These are phyloP conservation scores for Starmerella scarabaei DNA, from an alignment of 805 yeast species.

Conservation along the genomic window DNA sequence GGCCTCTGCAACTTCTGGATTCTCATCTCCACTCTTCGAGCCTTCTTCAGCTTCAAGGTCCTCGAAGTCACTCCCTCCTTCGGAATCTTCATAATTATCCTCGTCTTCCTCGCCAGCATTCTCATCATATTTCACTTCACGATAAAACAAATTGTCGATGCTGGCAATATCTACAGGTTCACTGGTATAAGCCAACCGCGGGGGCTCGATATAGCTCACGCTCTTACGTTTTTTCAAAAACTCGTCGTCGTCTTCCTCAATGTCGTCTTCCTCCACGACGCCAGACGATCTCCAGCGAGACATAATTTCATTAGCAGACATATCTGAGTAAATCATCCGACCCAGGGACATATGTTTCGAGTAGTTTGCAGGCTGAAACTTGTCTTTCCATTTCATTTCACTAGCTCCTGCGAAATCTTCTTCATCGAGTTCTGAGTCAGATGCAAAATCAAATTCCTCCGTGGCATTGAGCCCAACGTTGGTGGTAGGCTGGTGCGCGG, in stretches of 20 bases:
- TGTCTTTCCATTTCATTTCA: conserved; percentile 22
- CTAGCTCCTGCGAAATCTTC: conserved; percentile 24
- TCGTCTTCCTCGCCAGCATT: conserved; percentile 9
- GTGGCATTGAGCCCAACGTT: conserved; percentile 1
- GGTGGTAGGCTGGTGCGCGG: conserved; percentile 4
- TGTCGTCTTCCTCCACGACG: conserved; percentile 20
- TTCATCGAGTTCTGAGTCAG: conserved; percentile 20
- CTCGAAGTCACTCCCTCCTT: conserved; percentile 27
- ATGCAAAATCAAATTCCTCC: conserved; percentile 15
- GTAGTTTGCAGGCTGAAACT: conserved; percentile 41
- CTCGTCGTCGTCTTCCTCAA: conserved; percentile 27
- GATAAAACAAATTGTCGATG: conserved; percentile 22
- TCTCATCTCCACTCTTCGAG: conserved; percentile 15
- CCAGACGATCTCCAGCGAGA: conserved; percentile 22
- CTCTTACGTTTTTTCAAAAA: conserved; percentile 22
- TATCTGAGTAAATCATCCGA: conserved; percentile 66
- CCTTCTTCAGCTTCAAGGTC: conserved; percentile 23
- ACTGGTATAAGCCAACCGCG: conserved; percentile 21
- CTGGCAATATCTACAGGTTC: conserved; percentile 19
- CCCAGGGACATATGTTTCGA: conserved; percentile 62
- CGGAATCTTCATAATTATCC: conserved; percentile 27
- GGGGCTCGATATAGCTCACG: conserved; percentile 8
- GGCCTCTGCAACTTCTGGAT: conserved; percentile 17
- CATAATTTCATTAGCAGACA: conserved; percentile 42
- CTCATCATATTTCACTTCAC: conserved; percentile 23